Evolutionary conservation across 768 basidiomycete genomes (phyloP), one percentile per base, ranked within the genome.

Genomic region (Wakefieldia striispora): DNA sequence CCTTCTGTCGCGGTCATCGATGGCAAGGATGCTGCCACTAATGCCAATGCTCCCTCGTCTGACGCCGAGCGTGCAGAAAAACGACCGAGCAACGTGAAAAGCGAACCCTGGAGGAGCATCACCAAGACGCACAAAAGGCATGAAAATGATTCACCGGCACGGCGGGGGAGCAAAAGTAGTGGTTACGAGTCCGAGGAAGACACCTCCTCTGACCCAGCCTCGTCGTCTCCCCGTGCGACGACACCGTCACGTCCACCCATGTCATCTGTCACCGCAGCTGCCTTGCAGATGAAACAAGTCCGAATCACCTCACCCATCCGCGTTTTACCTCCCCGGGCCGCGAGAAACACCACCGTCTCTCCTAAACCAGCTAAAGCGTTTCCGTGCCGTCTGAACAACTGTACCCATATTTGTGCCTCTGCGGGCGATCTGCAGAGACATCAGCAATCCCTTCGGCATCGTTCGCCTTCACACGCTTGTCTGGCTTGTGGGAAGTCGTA

Each of bases 361-460:
- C 44, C 51, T 19, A 60, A 36, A 39, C 34, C 55, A 12, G 46
- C 58, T 12, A 64, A 52, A n/a, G 4, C 44, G 3, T 68, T 60
- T 17, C 53, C 57, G n/a, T 68, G 66, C 38, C 7, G 39, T 0
- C 33, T 68, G 26, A 43, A 59, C 29, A 54, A 53, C 29, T 70
- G 66, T 47, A 43, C 17, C 16, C 64, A 68, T 7, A 23, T 68
- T 33, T 70, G 68, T 52, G 35, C 56, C n/a, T 68, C 62, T 19
- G 37, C 47, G 9, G 60, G 63, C 6, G 66, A 66, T 49, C 60
- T 68, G 9, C 56, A 56, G 47, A 52, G 66, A 8, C 66, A 68
- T 38, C 62, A 57, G 19, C 58, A 59, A 26, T 70, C 66, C 1
- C 66, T 70, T 33, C 59, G 62, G 10, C 66, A 68, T 37, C 43